Evolutionary conservation across 352 stramenopile genomes (phyloP).

Genomic region (Globisporangium cederbergense): DNA sequence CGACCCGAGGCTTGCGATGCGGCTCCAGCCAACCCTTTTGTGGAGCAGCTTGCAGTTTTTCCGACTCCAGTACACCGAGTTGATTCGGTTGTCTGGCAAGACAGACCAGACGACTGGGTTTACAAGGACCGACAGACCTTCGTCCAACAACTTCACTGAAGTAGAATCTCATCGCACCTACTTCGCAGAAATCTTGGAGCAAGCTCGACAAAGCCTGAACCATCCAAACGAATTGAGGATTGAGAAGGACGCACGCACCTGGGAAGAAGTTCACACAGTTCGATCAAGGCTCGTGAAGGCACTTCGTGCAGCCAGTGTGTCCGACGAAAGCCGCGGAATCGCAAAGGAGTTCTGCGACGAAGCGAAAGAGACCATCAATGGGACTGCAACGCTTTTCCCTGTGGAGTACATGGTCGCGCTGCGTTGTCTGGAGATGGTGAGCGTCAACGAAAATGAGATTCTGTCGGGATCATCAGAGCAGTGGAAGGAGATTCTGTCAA

Average conservation of each 20-base stretch:
- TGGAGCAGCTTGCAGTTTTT: conserved; percentile 59
- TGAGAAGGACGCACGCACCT: conserved; percentile 32
- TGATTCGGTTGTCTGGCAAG: conserved; percentile 26
- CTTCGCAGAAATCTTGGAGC: conserved; percentile 8
- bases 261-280: conserved; percentile 41
- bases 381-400: conserved; percentile 47
- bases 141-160: conserved; percentile 10
- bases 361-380: conserved; percentile 30
- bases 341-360: conserved; percentile 29
- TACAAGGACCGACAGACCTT: not conserved
- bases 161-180: conserved; percentile 1
- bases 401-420: conserved; percentile 64
- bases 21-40: conserved; percentile 36
- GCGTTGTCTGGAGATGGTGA: conserved; percentile 35
- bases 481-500: conserved; percentile 34
- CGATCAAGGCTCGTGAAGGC: conserved; percentile 36
- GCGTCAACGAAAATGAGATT: conserved; percentile 26
- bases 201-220: conserved; percentile 13
- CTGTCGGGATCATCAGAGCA: conserved; percentile 27
- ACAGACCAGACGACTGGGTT: not conserved
- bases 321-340: conserved; percentile 14
- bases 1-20: conserved; percentile 44
- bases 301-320: conserved; percentile 28
- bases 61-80: conserved; percentile 40
- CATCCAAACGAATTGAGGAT: conserved; percentile 22